Evolutionary conservation across 179 eudicot species (phyloP), one percentile per base, ranked within the genome.

Genomic region (Spinacia oleracea): DNA sequence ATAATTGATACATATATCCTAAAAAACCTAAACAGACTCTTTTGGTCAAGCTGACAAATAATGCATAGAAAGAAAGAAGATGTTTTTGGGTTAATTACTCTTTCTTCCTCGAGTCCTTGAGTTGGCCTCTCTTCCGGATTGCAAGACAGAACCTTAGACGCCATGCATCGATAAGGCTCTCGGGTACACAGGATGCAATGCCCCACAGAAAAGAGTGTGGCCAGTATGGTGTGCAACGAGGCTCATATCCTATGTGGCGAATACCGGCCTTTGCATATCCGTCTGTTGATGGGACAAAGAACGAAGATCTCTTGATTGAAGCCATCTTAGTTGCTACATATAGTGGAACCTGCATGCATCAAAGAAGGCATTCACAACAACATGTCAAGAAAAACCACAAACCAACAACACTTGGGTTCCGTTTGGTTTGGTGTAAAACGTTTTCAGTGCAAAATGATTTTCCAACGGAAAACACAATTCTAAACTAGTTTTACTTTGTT

Each of bases 171-270:
- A 93, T 70, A 12, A 81, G 31, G 42, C 84, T 84, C 73, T 93
- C 98, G 0, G 98, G 98, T 81, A 93, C 42, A n/a, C 81, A 87
- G 31, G 81, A 72, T 5, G 83, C 83, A 63, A 95, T 51, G 70
- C 85, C 92, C 98, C 98, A 93, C 9, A 93, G 58, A 51, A 93
- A 73, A 35, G 97, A 85, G 82, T 95, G 98, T 14, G 97, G 97
- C 98, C 98, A 95, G 85, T 94, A 89, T n/a, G 98, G 98, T 1
- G 91, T 94, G 89, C 98, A 92, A 5, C 91, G 88, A n/a, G 93
- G 92, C 84, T 91, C 98, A 34, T 94, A 90, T 50, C 98, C 98
- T 50, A 94, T 89, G 91, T 91, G 89, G 69, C 88, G 83, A 69
- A 92, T 73, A 21, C 88, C 95, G n/a, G 92, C 97, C 85, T 80